These are phyloP conservation scores for Sporothrix globosa DNA, from an alignment of 2,329 filamentous ascomycete genomes.

Conservation along the genomic window DNA sequence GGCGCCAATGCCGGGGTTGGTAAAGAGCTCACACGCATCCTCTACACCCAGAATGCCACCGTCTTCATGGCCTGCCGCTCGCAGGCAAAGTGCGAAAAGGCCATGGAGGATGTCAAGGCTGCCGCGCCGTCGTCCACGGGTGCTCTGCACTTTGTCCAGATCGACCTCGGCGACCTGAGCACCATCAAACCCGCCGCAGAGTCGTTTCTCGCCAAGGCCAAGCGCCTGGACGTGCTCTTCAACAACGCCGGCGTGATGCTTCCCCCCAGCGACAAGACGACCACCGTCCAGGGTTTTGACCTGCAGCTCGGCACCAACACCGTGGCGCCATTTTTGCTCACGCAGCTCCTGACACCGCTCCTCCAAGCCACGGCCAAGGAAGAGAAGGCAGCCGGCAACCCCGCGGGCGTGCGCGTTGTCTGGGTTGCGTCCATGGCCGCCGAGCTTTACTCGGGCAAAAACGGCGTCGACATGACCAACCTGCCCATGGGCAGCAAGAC, in stretches of 20 bases:
- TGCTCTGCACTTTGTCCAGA: conserved; percentile 43
- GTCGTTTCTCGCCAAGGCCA: conserved; percentile 37
- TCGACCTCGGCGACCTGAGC: conserved; percentile 42
- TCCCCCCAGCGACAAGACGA: conserved; percentile 35
- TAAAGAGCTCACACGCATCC: conserved; percentile 52
- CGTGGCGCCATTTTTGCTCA: conserved; percentile 37
- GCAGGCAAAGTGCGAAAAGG: conserved; percentile 46
- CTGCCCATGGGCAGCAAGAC: conserved; percentile 34
- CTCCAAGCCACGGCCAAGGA: conserved; percentile 35
- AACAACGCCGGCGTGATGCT: conserved; percentile 50
- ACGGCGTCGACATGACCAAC: conserved; percentile 36
- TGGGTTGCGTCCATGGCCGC: conserved; percentile 38
- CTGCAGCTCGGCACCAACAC: conserved; percentile 37
- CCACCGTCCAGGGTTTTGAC: conserved; percentile 53
- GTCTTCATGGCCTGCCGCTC: conserved; percentile 57
- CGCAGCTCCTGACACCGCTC: conserved; percentile 38
- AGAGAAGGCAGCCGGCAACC: conserved; percentile 5
- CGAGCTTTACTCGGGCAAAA: conserved; percentile 24
- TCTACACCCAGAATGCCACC: conserved; percentile 55
- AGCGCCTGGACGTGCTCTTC: conserved; percentile 45
- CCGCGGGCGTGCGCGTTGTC: conserved; percentile 37
- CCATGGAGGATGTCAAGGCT: conserved; percentile 48
- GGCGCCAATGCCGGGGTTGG: conserved; percentile 48
- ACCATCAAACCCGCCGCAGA: conserved; percentile 38
- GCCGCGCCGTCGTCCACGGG: conserved; percentile 36